A percentile compares a stretch with the other conserved stretches of the same genome.
Evolutionary conservation across 768 basidiomycete genomes (phyloP).

Genomic region (Mycena capillaripes): DNA sequence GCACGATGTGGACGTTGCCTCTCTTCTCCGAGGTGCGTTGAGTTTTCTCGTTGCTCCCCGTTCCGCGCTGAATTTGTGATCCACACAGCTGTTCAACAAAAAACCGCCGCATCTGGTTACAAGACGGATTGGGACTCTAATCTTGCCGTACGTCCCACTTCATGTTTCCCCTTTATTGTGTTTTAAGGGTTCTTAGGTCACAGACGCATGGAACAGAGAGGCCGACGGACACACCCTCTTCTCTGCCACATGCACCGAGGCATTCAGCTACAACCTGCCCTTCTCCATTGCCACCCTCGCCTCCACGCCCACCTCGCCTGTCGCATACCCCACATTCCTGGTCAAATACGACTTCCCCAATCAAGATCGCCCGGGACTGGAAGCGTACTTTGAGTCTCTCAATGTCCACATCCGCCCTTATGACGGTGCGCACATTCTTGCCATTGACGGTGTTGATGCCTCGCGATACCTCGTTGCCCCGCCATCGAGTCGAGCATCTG

Average conservation of each 20-base stretch:
- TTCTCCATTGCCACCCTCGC: slow-evolving; percentile 39
- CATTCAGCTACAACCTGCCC: slow-evolving; percentile 34
- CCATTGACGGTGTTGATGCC: slow-evolving; percentile 34
- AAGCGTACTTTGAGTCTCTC: slow-evolving; percentile 30
- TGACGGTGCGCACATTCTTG: slow-evolving; percentile 31
- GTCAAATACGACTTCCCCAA: slow-evolving; percentile 38
- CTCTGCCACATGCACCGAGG: slow-evolving; percentile 22
- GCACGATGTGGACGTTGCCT: slow-evolving; percentile 42
- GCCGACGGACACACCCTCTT: slow-evolving; percentile 34
- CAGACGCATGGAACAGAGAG: slow-evolving; percentile 34
- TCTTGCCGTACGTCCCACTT: slow-evolving; percentile 16
- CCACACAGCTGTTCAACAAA: slow-evolving; percentile 16
- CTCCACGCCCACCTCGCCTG: not conserved
- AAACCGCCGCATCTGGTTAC: slow-evolving; percentile 8
- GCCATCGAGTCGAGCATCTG: slow-evolving; percentile 33
- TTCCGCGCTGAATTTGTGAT: no score
- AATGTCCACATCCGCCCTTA: slow-evolving; percentile 28
- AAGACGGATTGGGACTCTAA: slow-evolving; percentile 37
- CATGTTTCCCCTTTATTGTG: no score
- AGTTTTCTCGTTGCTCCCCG: no score
- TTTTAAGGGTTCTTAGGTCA: slow-evolving; percentile 18
- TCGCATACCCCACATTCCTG: slow-evolving; percentile 35
- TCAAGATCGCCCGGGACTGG: slow-evolving; percentile 28
- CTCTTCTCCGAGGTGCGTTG: slow-evolving; percentile 20
- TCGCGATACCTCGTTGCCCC: slow-evolving; percentile 13